These are phyloP conservation scores for Candida maris DNA, from an alignment of 805 yeast genomes.

Conservation along the genomic window DNA sequence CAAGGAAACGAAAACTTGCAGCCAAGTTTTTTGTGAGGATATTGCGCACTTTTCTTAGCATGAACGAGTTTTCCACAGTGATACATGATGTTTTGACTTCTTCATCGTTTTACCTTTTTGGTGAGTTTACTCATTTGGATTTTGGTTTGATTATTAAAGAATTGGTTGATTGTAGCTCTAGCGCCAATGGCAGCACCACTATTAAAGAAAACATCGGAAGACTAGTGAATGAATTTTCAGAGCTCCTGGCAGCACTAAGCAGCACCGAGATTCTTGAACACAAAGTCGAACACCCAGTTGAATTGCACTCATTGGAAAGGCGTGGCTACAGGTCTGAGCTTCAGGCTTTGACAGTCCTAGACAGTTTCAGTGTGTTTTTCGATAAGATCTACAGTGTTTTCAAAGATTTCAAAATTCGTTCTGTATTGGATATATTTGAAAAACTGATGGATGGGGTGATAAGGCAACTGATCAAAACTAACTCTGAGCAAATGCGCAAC, in stretches of 20 bases:
- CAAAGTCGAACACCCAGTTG: not conserved
- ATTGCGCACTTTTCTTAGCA: not conserved
- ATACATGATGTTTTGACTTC: constrained; percentile 2
- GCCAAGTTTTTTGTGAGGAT: constrained; percentile 5
- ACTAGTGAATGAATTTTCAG: constrained; percentile 1
- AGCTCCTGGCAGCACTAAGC: not conserved
- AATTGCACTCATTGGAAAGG: too few relatives aligned
- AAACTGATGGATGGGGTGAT: constrained; percentile 1
- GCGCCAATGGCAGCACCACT: not conserved
- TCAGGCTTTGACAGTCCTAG: not conserved
- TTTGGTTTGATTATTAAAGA: constrained; percentile 3
- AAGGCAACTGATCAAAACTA: not conserved
- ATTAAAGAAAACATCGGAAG: not conserved
- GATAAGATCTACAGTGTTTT: constrained; percentile 4
- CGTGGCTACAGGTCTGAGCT: not conserved
- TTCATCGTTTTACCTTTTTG: not conserved
- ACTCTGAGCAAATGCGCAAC: constrained; percentile 5
- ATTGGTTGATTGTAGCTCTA: not conserved
- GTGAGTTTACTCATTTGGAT: constrained; percentile 5
- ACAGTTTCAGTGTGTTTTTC: not conserved
- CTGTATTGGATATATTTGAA: constrained; percentile 1
- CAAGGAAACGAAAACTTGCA: constrained; percentile 1
- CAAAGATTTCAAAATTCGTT: constrained; percentile 1
- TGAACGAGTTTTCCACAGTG: constrained; percentile 3
- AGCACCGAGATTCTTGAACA: not conserved